phyloP scores from a whole-genome alignment of 1,284 basidiomycete genomes.

The Porodaedalea pini region DNA sequence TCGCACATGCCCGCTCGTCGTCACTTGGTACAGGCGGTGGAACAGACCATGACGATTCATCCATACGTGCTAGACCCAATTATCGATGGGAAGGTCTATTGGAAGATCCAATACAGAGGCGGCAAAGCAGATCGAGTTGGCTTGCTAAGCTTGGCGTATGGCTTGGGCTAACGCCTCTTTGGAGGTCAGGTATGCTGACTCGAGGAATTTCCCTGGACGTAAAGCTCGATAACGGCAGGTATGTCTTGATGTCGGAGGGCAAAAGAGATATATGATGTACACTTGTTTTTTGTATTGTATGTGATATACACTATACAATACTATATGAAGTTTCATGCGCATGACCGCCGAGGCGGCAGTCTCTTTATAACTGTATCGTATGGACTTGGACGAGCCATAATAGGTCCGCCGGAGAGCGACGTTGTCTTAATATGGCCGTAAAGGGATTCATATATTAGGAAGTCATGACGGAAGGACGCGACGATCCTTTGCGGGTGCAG shows the following conservation, averaged over 20 bases:
- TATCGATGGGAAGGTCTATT: slow-evolving; percentile 76
- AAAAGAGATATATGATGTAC: not conserved
- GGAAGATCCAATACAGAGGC: slow-evolving; percentile 46
- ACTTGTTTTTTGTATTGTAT: not conserved
- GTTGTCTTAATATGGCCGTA: too few species aligned
- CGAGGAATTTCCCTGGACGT: slow-evolving; percentile 60
- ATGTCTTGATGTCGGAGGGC: slow-evolving; percentile 39
- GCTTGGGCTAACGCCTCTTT: slow-evolving; percentile 62
- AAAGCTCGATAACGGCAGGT: slow-evolving; percentile 50
- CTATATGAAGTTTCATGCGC: too few species aligned
- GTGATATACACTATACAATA: not conserved
- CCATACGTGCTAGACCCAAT: slow-evolving; percentile 54
- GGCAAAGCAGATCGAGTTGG: slow-evolving; percentile 35
- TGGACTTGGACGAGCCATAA: too few species aligned
- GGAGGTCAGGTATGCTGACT: slow-evolving; percentile 48
- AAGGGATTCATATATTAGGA: too few species aligned
- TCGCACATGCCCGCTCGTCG: slow-evolving; percentile 48
- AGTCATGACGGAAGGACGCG: too few species aligned
- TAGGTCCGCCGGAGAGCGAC: too few species aligned
- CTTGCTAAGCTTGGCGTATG: slow-evolving; percentile 58
- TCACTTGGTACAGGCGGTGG: slow-evolving; percentile 66
- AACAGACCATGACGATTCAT: slow-evolving; percentile 64
- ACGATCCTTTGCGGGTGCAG: too few species aligned
- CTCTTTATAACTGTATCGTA: too few species aligned
- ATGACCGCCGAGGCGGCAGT: too few species aligned